Evolutionary conservation across 2,329 filamentous ascomycete species (phyloP).

Genomic region (Oidium heveae): DNA sequence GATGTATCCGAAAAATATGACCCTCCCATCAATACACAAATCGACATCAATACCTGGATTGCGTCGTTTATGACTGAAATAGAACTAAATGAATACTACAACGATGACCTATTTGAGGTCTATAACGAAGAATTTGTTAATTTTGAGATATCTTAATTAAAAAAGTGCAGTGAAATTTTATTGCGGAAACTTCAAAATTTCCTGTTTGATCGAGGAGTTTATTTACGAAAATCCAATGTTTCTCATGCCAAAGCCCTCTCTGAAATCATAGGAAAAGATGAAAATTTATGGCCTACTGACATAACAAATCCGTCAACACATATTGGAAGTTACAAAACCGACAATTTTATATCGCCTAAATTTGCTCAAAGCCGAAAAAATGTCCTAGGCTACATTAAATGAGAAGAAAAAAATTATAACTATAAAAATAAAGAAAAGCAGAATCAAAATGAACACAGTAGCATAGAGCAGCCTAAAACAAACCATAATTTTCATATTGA

Average conservation of each 20-base stretch:
- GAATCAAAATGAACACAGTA: neutral
- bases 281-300: neutral
- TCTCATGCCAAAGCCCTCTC: neutral
- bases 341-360: neutral
- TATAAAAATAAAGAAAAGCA: neutral
- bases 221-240: neutral
- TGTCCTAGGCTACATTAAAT: neutral
- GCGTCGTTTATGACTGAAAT: neutral
- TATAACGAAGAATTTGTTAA: conserved; percentile 1
- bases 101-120: neutral
- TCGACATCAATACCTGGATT: neutral
- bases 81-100: neutral
- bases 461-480: neutral
- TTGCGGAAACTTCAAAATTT: neutral
- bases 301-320: neutral
- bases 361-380: neutral
- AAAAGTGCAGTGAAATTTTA: neutral
- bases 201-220: neutral
- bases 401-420: neutral
- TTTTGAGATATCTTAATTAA: neutral
- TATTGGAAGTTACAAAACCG: neutral
- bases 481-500: neutral
- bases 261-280: neutral
- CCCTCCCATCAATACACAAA: neutral
- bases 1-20: neutral